Evolutionary conservation across 345 rosid genomes (phyloP), one percentile per base, ranked within the genome.

Genomic region (Noccaea caerulescens): DNA sequence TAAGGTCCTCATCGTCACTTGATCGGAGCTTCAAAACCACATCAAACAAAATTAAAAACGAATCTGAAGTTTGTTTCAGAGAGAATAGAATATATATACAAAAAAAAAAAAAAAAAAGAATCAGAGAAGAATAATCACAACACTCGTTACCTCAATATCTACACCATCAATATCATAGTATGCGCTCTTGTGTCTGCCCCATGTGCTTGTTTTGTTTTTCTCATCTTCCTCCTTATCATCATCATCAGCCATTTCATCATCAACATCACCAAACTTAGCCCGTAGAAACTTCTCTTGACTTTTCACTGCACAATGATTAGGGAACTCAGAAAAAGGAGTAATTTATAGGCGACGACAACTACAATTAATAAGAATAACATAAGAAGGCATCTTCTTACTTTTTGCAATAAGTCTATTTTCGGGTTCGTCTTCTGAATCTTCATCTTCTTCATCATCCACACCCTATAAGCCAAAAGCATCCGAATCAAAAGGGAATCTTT

Each of bases 1-100:
- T 83, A 44, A 79, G 80, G 41, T 81, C 83, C n/a, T 90, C 97
- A 56, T 91, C 91, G 66, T 93, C 97, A 62, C 95, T 91, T 50
- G 96, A 93, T 43, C 71, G 79, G 73, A 79, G 25, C 96, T 93
- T 72, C 51, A 72, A 78, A 53, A 60, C 64, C 23, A 71, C 12
- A 69, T 20, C 50, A 66, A 53, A 71, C 32, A 53, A 65, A 12
- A 68, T 67, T 27, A 63, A 16, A 3, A 49, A 55, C 13, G 47
- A 42, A 44, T 8, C 45, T 32, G 12, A 32, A 39, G 45, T 61
- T 54, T 14, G 10, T n/a, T 44, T n/a, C 37, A 44, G 16, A 65
- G 37, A 51, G 30, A 65, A 36, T 16, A 58, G 7, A 51, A 42
- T 10, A 52, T 51, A 33, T 45, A 30, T 4, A 33, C 25, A 69